Conservation (phyloP, 2,329 filamentous ascomycete species). For the Fusarium clavum region DNA sequence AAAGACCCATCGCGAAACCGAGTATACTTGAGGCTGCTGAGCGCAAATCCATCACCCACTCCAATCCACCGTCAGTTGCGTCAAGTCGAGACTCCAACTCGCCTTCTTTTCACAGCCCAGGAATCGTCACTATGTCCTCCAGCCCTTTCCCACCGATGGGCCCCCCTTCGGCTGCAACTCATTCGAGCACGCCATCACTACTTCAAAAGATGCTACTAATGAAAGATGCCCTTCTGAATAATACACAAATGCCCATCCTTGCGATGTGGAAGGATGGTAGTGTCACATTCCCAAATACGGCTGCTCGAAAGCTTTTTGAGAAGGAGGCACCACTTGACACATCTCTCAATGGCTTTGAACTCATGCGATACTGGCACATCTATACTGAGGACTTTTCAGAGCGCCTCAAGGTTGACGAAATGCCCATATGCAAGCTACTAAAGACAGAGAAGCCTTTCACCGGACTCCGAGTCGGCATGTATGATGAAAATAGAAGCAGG, state of each 20-base stretch:
- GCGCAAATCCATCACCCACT: conserved; percentile 57
- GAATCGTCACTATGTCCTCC: conserved; percentile 63
- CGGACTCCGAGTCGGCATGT: conserved; percentile 71
- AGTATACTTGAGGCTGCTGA: conserved; percentile 60
- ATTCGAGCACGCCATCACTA: conserved; percentile 70
- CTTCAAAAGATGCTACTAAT: conserved; percentile 79
- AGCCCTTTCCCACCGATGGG: conserved; percentile 75
- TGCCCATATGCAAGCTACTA: conserved; percentile 74
- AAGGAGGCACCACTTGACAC: conserved; percentile 55
- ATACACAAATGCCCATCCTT: conserved; percentile 78
- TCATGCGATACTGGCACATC: conserved; percentile 69
- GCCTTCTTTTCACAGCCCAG: conserved; percentile 63
- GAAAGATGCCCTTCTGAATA: conserved; percentile 82
- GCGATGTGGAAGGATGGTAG: conserved; percentile 86
- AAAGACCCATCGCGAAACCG: conserved; percentile 55
- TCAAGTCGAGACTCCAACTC: conserved; percentile 63
- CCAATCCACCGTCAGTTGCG: conserved; percentile 59
- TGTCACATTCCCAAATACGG: conserved; percentile 78
- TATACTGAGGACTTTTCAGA: conserved; percentile 75
- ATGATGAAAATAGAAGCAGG: conserved; percentile 63
- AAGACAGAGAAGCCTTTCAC: conserved; percentile 70
- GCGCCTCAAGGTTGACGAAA: conserved; percentile 67
- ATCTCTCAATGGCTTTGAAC: conserved; percentile 62
- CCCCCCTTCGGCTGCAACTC: conserved; percentile 67
- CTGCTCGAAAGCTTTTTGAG: conserved; percentile 65